Evolutionary conservation across 208 protist species (phyloP), one percentile per base, ranked within the genome.

Genomic region (Wallacemonas sp.): DNA sequence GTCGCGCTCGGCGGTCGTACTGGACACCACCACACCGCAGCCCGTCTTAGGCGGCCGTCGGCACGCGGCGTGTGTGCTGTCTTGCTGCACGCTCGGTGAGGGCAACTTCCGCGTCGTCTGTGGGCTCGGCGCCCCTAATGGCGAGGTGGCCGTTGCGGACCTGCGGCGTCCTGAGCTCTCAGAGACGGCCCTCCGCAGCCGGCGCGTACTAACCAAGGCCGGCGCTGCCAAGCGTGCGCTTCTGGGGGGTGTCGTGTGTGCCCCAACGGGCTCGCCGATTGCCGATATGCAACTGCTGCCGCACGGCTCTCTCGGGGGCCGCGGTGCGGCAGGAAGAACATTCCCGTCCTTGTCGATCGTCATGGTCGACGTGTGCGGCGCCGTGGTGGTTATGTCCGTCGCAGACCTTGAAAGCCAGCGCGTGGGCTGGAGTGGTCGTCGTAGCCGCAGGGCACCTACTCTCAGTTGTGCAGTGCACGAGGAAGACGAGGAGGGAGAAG

Each of bases 101-200:
- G 77, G 82, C 39, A 76, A 46, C 50, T 85, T 79, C 36, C 87
- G 87, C 37, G 82, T 91, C 1, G 77, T 89, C 3, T 83, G 76
- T 34, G 82, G 84, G 5, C 68, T 93, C 12, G 83, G 73, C 15
- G 84, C 91, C 41, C 50, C 58, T 3, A 50, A 55, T 0, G 84
- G 87, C 1, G 73, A 81, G 8, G 80, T 93, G 15, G 79, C 76
- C 10, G 71, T 93, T 15, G 69, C 78, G 0, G 87, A 93, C 46
- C 60, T 91, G 33, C 78, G 87, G 19, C 71, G 64, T 21, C 68
- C 75, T 1, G 27, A 70, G 3, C 59, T 69, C 0, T 21, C 19
- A 0, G 57, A 44, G 1, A 19, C 26, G 36, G 59, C 4, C 24
- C 38, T 34, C 41, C 26, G 30, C 46, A 67, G 34, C 17, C 54